phyloP scores from a whole-genome alignment of 1,139 yeast genomes.

The Pichia terricola region DNA sequence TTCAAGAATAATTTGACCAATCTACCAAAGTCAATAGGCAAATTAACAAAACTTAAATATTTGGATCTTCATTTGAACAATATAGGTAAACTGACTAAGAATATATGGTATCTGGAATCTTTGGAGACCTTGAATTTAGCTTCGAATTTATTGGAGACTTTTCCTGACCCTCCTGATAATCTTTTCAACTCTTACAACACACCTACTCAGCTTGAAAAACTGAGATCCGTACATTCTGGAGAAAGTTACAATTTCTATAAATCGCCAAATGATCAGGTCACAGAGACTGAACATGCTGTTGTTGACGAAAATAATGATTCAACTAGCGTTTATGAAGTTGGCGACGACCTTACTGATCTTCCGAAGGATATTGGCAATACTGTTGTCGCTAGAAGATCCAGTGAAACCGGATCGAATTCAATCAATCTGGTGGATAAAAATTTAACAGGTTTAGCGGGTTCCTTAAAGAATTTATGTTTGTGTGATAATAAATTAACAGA shows the following conservation, averaged over 20 bases:
- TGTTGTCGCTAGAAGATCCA: constrained; percentile 14
- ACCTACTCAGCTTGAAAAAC: not conserved
- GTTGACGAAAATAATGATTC: not conserved
- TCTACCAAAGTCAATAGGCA: constrained; percentile 62
- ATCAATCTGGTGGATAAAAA: constrained; percentile 7
- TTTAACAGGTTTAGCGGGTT: constrained; percentile 33
- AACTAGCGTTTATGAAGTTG: constrained; percentile 5
- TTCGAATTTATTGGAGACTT: constrained; percentile 61
- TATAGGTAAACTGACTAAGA: constrained; percentile 58
- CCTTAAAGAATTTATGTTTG: constrained; percentile 49
- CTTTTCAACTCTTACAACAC: constrained; percentile 3
- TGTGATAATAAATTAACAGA: constrained; percentile 83
- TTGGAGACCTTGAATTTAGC: constrained; percentile 63
- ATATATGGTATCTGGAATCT: constrained; percentile 55
- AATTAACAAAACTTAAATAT: constrained; percentile 49
- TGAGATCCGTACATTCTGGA: not conserved
- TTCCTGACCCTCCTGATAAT: constrained; percentile 47
- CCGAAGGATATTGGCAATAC: not conserved
- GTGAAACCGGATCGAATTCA: constrained; percentile 13
- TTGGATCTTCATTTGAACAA: constrained; percentile 85
- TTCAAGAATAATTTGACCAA: constrained; percentile 67
- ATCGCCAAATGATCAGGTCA: not conserved
- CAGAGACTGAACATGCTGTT: not conserved
- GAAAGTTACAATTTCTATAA: not conserved
- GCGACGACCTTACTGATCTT: constrained; percentile 3